Conservation (phyloP, 768 basidiomycete genomes). For the Pleurotus giganteus region DNA sequence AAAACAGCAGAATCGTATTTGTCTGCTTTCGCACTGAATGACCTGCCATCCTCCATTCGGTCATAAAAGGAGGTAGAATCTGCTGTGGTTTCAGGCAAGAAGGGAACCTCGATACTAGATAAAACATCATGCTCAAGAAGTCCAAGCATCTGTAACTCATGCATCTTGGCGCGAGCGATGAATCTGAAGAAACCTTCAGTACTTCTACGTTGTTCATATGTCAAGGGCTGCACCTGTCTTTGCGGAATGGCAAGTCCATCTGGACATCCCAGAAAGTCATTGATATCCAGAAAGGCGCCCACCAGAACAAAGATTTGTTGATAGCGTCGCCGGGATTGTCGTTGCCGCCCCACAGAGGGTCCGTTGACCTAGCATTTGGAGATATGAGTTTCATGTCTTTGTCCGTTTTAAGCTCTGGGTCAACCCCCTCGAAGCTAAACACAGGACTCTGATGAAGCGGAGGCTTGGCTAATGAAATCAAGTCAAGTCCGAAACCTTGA, state of each 20-base stretch:
- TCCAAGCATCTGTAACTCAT: conserved; percentile 94
- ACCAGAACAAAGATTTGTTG: conserved; percentile 69
- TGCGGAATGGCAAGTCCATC: conserved; percentile 79
- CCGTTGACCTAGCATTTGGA: conserved; percentile 46
- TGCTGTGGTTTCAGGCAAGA: conserved; percentile 48
- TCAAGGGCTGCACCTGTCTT: conserved; percentile 56
- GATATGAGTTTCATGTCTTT: conserved; percentile 36
- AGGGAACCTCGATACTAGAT: conserved; percentile 85
- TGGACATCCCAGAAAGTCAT: conserved; percentile 86
- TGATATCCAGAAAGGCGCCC: conserved; percentile 88
- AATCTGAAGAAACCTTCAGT: conserved; percentile 51
- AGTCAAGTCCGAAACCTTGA: conserved; percentile 87
- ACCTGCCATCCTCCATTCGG: conserved; percentile 30
- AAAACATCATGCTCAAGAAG: conserved; percentile 89
- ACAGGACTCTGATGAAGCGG: conserved; percentile 93
- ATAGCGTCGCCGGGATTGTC: conserved; percentile 28
- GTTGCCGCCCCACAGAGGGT: conserved; percentile 76
- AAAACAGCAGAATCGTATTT: conserved; percentile 76
- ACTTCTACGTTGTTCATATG: neutral
- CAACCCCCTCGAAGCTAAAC: conserved; percentile 79
- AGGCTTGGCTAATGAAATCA: conserved; percentile 86
- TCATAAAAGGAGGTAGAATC: conserved; percentile 30
- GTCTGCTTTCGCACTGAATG: conserved; percentile 59
- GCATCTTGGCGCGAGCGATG: conserved; percentile 93
- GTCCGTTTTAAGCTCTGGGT: conserved; percentile 48